Evolutionary conservation across 768 basidiomycete genomes (phyloP).

Genomic region (Mycena amicta): DNA sequence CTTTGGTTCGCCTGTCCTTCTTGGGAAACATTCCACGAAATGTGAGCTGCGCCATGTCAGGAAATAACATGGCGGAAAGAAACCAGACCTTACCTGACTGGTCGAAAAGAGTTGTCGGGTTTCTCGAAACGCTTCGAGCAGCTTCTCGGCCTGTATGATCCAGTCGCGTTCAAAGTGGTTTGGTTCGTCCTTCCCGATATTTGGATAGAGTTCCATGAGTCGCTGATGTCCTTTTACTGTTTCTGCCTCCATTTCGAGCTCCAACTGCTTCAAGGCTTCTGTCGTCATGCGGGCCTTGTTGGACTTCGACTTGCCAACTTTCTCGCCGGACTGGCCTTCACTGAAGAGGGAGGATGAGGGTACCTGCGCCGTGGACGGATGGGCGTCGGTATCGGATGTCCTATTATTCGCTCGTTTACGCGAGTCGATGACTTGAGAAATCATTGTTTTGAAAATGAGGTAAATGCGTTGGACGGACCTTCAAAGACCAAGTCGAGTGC

Average conservation of each 20-base stretch:
- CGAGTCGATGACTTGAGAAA: constrained; percentile 56
- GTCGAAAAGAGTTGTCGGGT: constrained; percentile 83
- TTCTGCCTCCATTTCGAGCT: constrained; percentile 66
- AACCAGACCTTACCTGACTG: constrained; percentile 66
- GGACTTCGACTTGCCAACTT: constrained; percentile 26
- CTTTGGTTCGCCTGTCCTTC: constrained; percentile 1
- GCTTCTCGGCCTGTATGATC: constrained; percentile 80
- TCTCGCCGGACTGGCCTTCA: constrained; percentile 9
- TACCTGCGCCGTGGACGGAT: not conserved
- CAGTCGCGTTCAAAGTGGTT: constrained; percentile 68
- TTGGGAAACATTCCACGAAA: constrained; percentile 18
- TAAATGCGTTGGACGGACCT: constrained; percentile 48
- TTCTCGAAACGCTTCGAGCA: constrained; percentile 89
- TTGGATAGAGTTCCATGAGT: constrained; percentile 63
- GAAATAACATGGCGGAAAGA: not conserved
- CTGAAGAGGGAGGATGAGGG: constrained; percentile 16
- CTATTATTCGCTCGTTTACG: constrained; percentile 44
- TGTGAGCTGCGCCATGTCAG: constrained; percentile 3
- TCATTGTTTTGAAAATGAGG: not conserved
- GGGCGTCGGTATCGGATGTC: constrained; percentile 15
- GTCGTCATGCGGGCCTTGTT: constrained; percentile 51
- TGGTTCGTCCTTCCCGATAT: constrained; percentile 43
- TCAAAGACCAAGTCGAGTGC: constrained; percentile 86
- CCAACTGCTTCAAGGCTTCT: constrained; percentile 65
- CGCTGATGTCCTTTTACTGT: constrained; percentile 60